These are phyloP conservation scores for Venturia effusa DNA, from an alignment of 2,329 filamentous ascomycete species.

Conservation along the genomic window DNA sequence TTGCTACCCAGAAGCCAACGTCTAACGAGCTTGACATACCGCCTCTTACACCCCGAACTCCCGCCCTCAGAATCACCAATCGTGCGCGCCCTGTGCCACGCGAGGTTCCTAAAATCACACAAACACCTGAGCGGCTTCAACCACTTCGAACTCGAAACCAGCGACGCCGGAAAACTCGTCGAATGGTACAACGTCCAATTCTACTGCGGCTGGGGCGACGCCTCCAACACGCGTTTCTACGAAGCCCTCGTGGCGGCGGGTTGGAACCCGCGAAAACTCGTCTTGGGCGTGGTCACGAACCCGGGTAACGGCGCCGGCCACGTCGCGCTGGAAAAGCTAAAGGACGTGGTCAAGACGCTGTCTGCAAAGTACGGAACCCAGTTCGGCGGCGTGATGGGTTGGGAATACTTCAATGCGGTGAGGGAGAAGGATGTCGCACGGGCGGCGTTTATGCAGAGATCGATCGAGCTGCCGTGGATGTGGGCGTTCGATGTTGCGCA, in stretches of 20 bases:
- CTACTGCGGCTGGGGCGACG: slow-evolving; percentile 80
- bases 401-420: slow-evolving; percentile 82
- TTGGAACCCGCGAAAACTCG: slow-evolving; percentile 63
- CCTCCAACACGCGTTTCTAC: slow-evolving; percentile 40
- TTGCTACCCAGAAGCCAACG: slow-evolving; percentile 20
- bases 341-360: slow-evolving; percentile 44
- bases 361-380: slow-evolving; percentile 45
- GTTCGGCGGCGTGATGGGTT: slow-evolving; percentile 82
- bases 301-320: slow-evolving; percentile 57
- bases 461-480: background rate
- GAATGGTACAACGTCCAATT: slow-evolving; percentile 88
- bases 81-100: slow-evolving; percentile 67
- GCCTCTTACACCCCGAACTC: slow-evolving; percentile 15
- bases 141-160: slow-evolving; percentile 60
- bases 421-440: slow-evolving; percentile 16
- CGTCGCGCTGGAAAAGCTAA: slow-evolving; percentile 48
- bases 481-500: slow-evolving; percentile 18
- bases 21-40: slow-evolving; percentile 19
- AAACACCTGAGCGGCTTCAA: slow-evolving; percentile 70
- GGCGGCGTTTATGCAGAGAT: background rate
- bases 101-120: slow-evolving; percentile 51
- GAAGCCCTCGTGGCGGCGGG: slow-evolving; percentile 48
- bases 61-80: slow-evolving; percentile 15
- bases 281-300: slow-evolving; percentile 73
- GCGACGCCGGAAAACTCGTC: slow-evolving; percentile 38